phyloP scores from a whole-genome alignment of 805 yeast species.

The Saccharomyces eubayanus region DNA sequence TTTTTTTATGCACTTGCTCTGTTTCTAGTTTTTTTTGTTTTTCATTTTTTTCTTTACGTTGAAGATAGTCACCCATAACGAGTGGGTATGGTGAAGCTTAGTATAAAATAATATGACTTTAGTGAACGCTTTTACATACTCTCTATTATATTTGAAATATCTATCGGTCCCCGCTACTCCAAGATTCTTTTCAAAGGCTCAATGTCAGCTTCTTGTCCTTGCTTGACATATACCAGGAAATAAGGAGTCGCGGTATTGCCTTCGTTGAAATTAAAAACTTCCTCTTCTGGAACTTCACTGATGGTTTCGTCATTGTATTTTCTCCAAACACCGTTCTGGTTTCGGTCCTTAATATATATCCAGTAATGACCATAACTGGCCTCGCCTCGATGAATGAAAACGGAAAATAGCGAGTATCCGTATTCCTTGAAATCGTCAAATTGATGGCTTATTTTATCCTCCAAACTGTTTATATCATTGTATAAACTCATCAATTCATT shows the following conservation, averaged over 20 bases:
- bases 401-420: conserved; percentile 81
- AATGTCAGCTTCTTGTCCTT: conserved; percentile 46
- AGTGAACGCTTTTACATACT: neutral
- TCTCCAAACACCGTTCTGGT: conserved; percentile 53
- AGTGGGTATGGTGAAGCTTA: neutral
- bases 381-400: conserved; percentile 91
- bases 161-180: conserved; percentile 1
- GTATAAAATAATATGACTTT: neutral
- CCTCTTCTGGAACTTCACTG: conserved; percentile 59
- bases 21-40: neutral
- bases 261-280: conserved; percentile 56
- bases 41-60: neutral
- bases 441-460: conserved; percentile 45
- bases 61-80: neutral
- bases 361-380: conserved; percentile 96
- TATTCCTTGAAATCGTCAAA: conserved; percentile 52
- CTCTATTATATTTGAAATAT: neutral
- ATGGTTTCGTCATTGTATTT: conserved; percentile 94
- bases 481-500: conserved; percentile 38
- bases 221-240: conserved; percentile 74
- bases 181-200: conserved; percentile 57
- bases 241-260: conserved; percentile 91
- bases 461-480: conserved; percentile 37
- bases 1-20: neutral
- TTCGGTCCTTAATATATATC: conserved; percentile 81